These are phyloP conservation scores for Dioszegia hungarica DNA, from an alignment of 768 basidiomycete species.

Conservation along the genomic window DNA sequence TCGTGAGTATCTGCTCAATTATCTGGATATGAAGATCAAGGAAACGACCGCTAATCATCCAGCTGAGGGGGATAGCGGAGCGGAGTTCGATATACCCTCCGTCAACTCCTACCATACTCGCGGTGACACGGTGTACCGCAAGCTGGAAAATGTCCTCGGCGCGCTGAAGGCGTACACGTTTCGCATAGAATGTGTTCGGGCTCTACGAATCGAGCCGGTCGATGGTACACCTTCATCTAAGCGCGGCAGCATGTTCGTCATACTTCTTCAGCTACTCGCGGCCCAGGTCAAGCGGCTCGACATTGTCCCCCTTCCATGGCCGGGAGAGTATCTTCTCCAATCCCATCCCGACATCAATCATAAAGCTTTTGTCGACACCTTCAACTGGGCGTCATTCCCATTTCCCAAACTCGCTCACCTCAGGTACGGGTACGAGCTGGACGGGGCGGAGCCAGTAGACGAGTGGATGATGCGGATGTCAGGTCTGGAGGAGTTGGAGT, in stretches of 20 bases:
- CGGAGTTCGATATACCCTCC: not conserved
- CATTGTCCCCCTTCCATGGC: not conserved
- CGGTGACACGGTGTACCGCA: not conserved
- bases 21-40: not conserved
- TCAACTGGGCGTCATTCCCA: not conserved
- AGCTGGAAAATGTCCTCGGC: not conserved
- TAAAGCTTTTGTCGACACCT: not conserved
- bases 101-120: not conserved
- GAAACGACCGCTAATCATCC: not conserved
- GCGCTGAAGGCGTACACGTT: slow-evolving; percentile 3
- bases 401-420: slow-evolving; percentile 1
- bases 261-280: not conserved
- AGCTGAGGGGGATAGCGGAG: not conserved
- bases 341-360: not conserved
- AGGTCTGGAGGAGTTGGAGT: not conserved
- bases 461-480: not conserved
- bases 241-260: not conserved
- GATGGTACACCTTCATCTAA: not conserved
- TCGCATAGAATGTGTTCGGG: slow-evolving; percentile 1
- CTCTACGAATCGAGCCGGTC: slow-evolving; percentile 3
- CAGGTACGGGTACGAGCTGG: not conserved
- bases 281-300: not conserved
- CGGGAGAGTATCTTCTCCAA: not conserved
- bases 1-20: not conserved
- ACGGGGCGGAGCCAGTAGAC: not conserved